Conservation (phyloP, 768 basidiomycete genomes). For the Suillus subluteus region DNA sequence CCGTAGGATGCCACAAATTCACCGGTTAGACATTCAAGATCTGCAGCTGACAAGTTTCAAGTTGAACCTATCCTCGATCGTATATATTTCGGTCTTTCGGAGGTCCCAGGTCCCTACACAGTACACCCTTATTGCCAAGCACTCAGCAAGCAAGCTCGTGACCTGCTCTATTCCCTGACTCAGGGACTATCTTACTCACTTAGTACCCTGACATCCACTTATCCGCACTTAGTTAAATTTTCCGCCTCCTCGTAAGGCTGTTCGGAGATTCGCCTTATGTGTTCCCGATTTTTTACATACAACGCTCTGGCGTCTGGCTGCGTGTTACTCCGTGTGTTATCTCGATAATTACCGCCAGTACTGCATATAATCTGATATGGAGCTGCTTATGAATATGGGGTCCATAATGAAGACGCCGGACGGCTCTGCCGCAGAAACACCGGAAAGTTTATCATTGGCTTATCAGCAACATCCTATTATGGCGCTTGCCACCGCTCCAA, state of each 20-base stretch:
- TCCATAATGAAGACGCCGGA: constrained; percentile 1
- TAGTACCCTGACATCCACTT: neutral
- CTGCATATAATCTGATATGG: neutral
- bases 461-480: neutral
- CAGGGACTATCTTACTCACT: constrained; percentile 7
- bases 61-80: neutral
- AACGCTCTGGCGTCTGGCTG: neutral
- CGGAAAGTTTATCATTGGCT: neutral
- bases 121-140: neutral
- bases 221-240: neutral
- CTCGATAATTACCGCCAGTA: constrained; percentile 1
- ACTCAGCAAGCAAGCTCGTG: neutral
- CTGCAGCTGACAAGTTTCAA: too few species aligned
- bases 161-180: neutral
- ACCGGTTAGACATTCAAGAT: neutral
- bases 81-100: neutral
- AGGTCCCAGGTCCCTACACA: neutral
- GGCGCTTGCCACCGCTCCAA: neutral
- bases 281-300: neutral
- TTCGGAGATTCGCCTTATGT: neutral
- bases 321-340: constrained; percentile 1
- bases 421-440: neutral
- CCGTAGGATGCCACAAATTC: neutral
- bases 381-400: constrained; percentile 3
- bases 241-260: neutral